These are phyloP conservation scores for Vaccinium darrowii DNA, from an alignment of 148 eudicot genomes.

Conservation along the genomic window DNA sequence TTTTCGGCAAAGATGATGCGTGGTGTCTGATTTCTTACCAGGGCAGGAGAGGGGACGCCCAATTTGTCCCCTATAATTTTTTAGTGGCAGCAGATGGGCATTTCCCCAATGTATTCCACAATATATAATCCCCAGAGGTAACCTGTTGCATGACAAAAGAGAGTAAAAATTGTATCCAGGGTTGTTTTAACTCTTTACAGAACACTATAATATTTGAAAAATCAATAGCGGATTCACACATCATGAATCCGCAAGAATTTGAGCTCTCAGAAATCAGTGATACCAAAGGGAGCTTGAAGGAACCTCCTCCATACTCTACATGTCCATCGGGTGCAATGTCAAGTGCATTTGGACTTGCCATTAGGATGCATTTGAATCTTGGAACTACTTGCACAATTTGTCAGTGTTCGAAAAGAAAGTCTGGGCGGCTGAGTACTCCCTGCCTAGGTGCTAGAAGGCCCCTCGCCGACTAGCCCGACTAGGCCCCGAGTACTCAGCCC, in stretches of 20 bases:
- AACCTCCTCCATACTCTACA: background rate
- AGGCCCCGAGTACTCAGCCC: too few species aligned
- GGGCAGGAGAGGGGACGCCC: background rate
- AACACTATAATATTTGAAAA: background rate
- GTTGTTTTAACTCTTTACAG: background rate
- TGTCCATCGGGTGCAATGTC: background rate
- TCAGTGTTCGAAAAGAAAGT: too few species aligned
- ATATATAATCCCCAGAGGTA: constrained; percentile 61
- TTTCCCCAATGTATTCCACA: constrained; percentile 98
- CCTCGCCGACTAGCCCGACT: too few species aligned
- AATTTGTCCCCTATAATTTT: constrained; percentile 17
- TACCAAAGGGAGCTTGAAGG: background rate
- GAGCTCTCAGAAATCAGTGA: background rate
- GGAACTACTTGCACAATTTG: background rate
- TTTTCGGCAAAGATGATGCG: too few species aligned
- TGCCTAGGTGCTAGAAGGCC: too few species aligned
- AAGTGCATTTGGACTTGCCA: background rate
- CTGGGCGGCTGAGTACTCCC: too few species aligned
- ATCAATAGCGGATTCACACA: background rate
- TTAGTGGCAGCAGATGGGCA: constrained; percentile 81
- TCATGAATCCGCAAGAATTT: background rate
- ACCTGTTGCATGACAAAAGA: constrained; percentile 19
- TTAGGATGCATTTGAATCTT: background rate
- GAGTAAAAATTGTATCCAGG: background rate
- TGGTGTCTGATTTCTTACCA: too few species aligned